Base-by-base conservation (phyloP, 2,329 filamentous ascomycete species). In the Cercospora sp. region DNA sequence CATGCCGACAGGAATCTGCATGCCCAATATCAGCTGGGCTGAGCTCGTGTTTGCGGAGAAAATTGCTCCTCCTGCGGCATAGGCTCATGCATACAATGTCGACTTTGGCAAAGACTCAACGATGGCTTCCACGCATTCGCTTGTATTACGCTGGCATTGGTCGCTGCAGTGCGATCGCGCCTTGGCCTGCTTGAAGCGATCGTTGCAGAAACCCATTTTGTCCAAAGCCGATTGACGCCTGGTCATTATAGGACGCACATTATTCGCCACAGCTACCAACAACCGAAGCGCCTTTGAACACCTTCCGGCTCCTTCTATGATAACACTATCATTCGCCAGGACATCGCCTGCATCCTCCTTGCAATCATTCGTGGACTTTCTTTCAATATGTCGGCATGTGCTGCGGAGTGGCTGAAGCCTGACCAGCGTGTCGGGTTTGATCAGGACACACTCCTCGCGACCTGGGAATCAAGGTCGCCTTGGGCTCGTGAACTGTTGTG, bases 401-500 rank as follows among this genome's bases (percentile, higher is more conserved):
- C 40, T 61, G 40, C n/a, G 32, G 34, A 13, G 66, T 55, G 24
- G 61, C 43, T 40, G 30, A 53, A 24, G 66, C 51, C 61, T 68
- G 66, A 3, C 63, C 63, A 28, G 64, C 53, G 59, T 72, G 71
- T 55, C 68, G 68, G 6, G 43, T 67, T 45, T 63, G 66, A 26
- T 72, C 71, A n/a, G 69, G 69, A 61, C 71, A 73, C 5, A 65
- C 43, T 26, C 71, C 71, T 26, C 51, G 64, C 4, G 43, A 45
- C n/a, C 62, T 34, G 1, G 68, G 64, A 21, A 73, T 59, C 18
- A 63, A 62, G 8, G 65, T 69, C 12, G 67, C 71, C 51, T 69
- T 73, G 2, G 71, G 71, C 13, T 68, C 69, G 55, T 71, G 71
- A 3, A 71, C 69, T 13, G 57, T 65, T n/a, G 69, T 73, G 45